These are phyloP conservation scores for Calonectria montana DNA, from an alignment of 2,329 filamentous ascomycete genomes.

Conservation along the genomic window DNA sequence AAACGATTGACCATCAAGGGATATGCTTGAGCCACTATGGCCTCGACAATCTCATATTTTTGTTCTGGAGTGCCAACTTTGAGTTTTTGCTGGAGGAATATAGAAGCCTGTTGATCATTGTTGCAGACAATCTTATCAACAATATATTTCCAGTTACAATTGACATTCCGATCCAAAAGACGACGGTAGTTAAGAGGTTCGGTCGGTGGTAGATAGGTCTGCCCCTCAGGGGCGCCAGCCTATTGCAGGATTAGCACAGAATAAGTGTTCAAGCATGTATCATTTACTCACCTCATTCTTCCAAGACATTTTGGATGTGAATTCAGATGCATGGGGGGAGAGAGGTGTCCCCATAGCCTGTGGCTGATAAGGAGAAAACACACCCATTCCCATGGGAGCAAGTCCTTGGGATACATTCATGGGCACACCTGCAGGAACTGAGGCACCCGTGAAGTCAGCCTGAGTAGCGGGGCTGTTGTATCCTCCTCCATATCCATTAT, in stretches of 20 bases:
- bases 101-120: slow-evolving; percentile 98
- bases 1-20: slow-evolving; percentile 98
- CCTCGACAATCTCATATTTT: slow-evolving; percentile 96
- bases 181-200: slow-evolving; percentile 97
- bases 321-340: slow-evolving; percentile 80
- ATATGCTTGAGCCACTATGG: slow-evolving; percentile 95
- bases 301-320: slow-evolving; percentile 69
- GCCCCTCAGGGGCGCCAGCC: slow-evolving; percentile 65
- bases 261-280: neutral
- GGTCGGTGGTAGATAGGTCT: slow-evolving; percentile 85
- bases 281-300: slow-evolving; percentile 62
- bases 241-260: slow-evolving; percentile 43
- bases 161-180: slow-evolving; percentile 93
- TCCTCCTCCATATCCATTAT: slow-evolving; percentile 49
- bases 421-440: slow-evolving; percentile 46
- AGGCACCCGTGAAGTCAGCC: slow-evolving; percentile 50
- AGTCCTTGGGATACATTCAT: slow-evolving; percentile 50
- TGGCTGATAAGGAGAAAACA: slow-evolving; percentile 63
- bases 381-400: slow-evolving; percentile 53
- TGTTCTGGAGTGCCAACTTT: slow-evolving; percentile 96
- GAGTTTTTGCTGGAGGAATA: slow-evolving; percentile 98
- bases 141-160: slow-evolving; percentile 99
- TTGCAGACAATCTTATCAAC: slow-evolving; percentile 99
- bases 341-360: slow-evolving; percentile 73
- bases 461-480: slow-evolving; percentile 49